Evolutionary conservation across 352 stramenopile species (phyloP), one percentile per base, ranked within the genome.

Genomic region (Pythium phragmiticola): DNA sequence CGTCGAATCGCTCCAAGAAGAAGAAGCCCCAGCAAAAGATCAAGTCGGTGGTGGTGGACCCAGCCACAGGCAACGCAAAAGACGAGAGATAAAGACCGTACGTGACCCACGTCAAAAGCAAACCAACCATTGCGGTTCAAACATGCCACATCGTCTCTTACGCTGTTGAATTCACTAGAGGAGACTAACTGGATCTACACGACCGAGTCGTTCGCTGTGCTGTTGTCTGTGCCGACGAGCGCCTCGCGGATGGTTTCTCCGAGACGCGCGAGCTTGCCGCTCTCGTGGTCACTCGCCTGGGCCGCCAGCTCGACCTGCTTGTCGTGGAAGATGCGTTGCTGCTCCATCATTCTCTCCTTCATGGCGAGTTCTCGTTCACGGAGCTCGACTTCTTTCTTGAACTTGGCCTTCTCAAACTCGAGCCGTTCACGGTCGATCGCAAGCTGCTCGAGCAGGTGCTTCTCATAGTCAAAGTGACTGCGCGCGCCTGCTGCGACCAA

Each of bases 381-480:
- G 13, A 90, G 73, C 51, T 91, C 84, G 17, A 88, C 75, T 60
- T 91, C 74, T 59, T 89, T 90, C 59, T 89, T 83, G 60, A 90
- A 89, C 42, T 80, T 79, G 50, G 71, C 57, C 50, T 89, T 90
- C 17, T 89, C 80, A 49, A 91, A 91, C 56, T 87, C 82, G 19
- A 93, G 64, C 0, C 78, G 77, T 60, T 93, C 80, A 42, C 78
- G 84, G 43, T 91, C 81, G 33, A 93, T 68, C 37, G 79, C 73
- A 4, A 93, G 76, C 43, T 89, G 80, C 63, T 91, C 84, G 17
- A 73, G 71, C 60, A 89, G 65, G 68, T 91, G 80, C 62, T 86
- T 88, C 60, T 90, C 84, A 65, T 91, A 88, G 70, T 90, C 82
- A 34, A 88, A 88, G n/a, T 77, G 66, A 9, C 61, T 64, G 19